phyloP scores from a whole-genome alignment of 495 filamentous ascomycete genomes.

The Aspergillus ostianus region DNA sequence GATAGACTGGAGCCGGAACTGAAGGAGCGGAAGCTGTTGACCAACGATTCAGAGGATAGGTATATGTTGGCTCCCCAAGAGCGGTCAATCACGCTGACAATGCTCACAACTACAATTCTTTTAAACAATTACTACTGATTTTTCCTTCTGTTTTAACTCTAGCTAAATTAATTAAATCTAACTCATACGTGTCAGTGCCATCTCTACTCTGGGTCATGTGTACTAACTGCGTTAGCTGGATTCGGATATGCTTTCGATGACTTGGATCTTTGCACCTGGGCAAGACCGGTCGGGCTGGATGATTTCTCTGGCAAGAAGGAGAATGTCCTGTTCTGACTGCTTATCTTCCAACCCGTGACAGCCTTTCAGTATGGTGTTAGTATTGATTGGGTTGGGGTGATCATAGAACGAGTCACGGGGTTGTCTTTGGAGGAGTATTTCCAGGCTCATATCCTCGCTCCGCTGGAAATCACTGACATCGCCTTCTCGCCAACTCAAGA shows the following conservation, averaged over 20 bases:
- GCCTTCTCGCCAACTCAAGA: constrained; percentile 53
- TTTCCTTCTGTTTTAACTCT: no score
- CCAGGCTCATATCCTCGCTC: constrained; percentile 55
- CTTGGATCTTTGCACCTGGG: constrained; percentile 44
- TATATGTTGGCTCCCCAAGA: constrained; percentile 49
- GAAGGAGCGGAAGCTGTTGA: constrained; percentile 44
- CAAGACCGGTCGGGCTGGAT: constrained; percentile 47
- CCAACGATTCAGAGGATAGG: constrained; percentile 32
- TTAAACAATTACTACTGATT: no score
- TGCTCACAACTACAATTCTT: no score
- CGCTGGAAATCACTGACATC: constrained; percentile 52
- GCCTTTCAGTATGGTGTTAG: constrained; percentile 55
- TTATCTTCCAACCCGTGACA: constrained; percentile 57
- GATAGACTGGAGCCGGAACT: constrained; percentile 53
- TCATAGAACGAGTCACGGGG: constrained; percentile 53
- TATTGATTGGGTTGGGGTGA: constrained; percentile 61
- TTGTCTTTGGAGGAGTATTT: constrained; percentile 56
- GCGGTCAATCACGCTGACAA: constrained; percentile 56
- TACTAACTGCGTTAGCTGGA: constrained; percentile 30
- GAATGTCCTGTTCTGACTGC: constrained; percentile 45
- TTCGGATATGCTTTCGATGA: constrained; percentile 56
- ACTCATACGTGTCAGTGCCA: constrained; percentile 48
- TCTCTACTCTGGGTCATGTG: background rate
- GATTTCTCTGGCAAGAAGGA: constrained; percentile 48
- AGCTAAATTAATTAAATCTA: no score